Evolutionary conservation across 257 asterid genomes (phyloP).

Genomic region (Solanum tarijense): DNA sequence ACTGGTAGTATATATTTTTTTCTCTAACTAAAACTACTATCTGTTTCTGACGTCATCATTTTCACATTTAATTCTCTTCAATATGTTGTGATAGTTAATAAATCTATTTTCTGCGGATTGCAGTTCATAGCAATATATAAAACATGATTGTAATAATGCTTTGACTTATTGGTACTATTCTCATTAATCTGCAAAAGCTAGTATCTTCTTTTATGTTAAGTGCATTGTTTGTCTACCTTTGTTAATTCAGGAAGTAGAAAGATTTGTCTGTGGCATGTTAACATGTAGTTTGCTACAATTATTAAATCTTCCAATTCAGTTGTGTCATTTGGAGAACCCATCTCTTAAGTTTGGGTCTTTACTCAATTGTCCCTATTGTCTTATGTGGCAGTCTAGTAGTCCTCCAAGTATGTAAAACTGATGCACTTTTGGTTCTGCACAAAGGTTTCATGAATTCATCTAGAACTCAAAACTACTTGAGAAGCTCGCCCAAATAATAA

Average conservation of each 20-base stretch:
- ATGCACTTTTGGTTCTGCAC: not conserved
- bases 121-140: not conserved
- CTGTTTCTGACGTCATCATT: not conserved
- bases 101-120: not conserved
- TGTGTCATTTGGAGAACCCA: not conserved
- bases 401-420: not conserved
- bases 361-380: not conserved
- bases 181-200: not conserved
- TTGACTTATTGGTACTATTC: not conserved
- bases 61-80: not conserved
- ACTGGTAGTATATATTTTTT: not conserved
- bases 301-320: not conserved
- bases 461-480: not conserved
- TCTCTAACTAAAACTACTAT: not conserved
- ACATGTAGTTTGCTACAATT: not conserved
- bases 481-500: not conserved
- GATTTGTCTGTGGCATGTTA: not conserved
- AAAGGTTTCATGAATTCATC: not conserved
- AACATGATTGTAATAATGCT: not conserved
- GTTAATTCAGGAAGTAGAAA: not conserved
- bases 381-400: not conserved
- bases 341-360: not conserved
- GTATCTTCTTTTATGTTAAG: not conserved
- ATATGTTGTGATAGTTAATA: not conserved
- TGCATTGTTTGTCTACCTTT: not conserved